Percentiles rank a stretch among this genome's conserved stretches.
phyloP scores from a whole-genome alignment of 352 stramenopile species.

The Halophytophthora polymorphica region DNA sequence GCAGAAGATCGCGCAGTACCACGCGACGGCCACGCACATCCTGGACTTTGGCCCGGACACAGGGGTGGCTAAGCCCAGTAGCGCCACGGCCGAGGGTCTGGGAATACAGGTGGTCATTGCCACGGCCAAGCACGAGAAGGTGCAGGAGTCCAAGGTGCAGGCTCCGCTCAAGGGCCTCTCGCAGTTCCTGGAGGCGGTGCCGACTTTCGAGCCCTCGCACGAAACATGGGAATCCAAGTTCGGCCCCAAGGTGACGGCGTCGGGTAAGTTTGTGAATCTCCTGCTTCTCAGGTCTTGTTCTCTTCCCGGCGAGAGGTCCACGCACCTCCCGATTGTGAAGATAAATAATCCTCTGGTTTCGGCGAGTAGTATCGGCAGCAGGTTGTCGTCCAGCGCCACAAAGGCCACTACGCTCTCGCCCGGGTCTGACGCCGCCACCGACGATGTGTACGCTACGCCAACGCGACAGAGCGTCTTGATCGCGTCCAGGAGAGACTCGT shows the following conservation, averaged over 20 bases:
- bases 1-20: conserved; percentile 26
- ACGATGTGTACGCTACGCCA: conserved; percentile 16
- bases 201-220: conserved; percentile 2
- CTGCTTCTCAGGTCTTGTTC: too few relatives aligned
- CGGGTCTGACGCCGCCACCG: conserved; percentile 4
- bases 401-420: conserved; percentile 8
- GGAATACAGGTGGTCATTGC: conserved; percentile 53
- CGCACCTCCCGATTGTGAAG: too few relatives aligned
- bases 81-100: conserved; percentile 40
- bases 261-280: conserved; percentile 61
- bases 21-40: conserved; percentile 56
- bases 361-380: conserved; percentile 26
- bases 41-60: conserved; percentile 73
- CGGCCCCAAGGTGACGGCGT: conserved; percentile 35
- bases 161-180: conserved; percentile 39
- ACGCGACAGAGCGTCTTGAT: conserved; percentile 34
- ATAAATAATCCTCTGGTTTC: too few relatives aligned
- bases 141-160: conserved; percentile 16
- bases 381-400: conserved; percentile 24
- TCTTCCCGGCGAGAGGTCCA: too few relatives aligned
- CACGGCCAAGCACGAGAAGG: conserved; percentile 36
- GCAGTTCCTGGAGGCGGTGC: conserved; percentile 33
- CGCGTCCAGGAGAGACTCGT: conserved; percentile 5
- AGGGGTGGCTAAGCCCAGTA: conserved; percentile 52
- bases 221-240: conserved; percentile 57